These are phyloP conservation scores for Tolypocladium capitatum DNA, from an alignment of 2,329 filamentous ascomycete genomes.

Conservation along the genomic window DNA sequence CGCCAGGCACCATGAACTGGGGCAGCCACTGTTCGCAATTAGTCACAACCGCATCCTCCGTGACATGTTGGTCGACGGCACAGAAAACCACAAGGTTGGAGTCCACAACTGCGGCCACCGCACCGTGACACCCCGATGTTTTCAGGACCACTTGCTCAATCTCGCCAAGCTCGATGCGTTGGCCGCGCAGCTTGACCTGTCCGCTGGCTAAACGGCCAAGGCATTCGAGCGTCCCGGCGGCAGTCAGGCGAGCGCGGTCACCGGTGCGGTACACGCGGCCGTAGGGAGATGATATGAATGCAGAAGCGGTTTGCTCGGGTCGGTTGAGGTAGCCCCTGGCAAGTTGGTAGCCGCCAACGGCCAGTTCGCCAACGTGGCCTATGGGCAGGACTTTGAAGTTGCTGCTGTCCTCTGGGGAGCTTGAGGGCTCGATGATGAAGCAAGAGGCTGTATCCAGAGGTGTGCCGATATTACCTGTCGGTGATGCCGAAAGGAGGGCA, in stretches of 20 bases:
- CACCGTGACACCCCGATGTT: constrained; percentile 47
- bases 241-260: constrained; percentile 60
- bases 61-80: constrained; percentile 30
- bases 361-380: constrained; percentile 66
- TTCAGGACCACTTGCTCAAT: constrained; percentile 57
- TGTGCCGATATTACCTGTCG: constrained; percentile 58
- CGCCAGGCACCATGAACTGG: constrained; percentile 67
- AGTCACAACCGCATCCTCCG: constrained; percentile 32
- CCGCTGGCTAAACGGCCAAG: constrained; percentile 66
- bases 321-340: constrained; percentile 74
- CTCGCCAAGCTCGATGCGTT: constrained; percentile 70
- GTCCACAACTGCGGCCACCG: constrained; percentile 52
- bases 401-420: constrained; percentile 6
- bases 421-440: constrained; percentile 47
- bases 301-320: constrained; percentile 55
- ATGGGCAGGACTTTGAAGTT: constrained; percentile 42
- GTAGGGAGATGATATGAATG: constrained; percentile 56
- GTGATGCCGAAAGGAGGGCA: constrained; percentile 39
- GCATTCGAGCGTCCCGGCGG: constrained; percentile 64
- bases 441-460: constrained; percentile 73
- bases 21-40: constrained; percentile 66
- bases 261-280: constrained; percentile 73
- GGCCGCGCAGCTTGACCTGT: constrained; percentile 78
- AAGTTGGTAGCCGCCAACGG: constrained; percentile 67
- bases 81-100: constrained; percentile 66